Evolutionary conservation across 2,329 filamentous ascomycete genomes (phyloP).

Genomic region (Fusarium sp.): DNA sequence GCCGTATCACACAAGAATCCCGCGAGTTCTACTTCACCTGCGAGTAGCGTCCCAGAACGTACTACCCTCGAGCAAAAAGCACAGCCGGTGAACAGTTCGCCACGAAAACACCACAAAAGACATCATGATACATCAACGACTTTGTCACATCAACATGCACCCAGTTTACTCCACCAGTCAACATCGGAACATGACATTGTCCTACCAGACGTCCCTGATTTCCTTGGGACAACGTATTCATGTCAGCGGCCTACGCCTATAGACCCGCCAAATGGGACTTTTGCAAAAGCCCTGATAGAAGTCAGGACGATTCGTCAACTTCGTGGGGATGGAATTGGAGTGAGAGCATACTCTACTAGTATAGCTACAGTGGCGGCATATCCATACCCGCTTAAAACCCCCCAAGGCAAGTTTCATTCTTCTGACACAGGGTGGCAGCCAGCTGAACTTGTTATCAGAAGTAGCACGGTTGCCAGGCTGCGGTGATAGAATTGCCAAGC

Average conservation of each 20-base stretch:
- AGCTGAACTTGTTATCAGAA: constrained; percentile 48
- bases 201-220: constrained; percentile 74
- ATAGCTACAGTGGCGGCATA: constrained; percentile 88
- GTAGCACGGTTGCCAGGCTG: constrained; percentile 76
- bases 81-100: constrained; percentile 13
- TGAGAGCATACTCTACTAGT: constrained; percentile 85
- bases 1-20: not conserved
- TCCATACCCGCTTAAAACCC: constrained; percentile 60
- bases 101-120: constrained; percentile 13
- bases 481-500: constrained; percentile 77
- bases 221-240: constrained; percentile 69
- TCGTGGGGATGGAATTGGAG: constrained; percentile 78
- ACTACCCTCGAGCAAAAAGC: constrained; percentile 28
- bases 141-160: constrained; percentile 38
- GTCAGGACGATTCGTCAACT: constrained; percentile 77
- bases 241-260: constrained; percentile 81
- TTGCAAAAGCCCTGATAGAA: constrained; percentile 77
- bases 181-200: constrained; percentile 79
- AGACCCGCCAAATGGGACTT: constrained; percentile 75
- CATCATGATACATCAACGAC: constrained; percentile 9
- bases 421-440: no score
- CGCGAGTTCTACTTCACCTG: constrained; percentile 15
- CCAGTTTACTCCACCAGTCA: constrained; percentile 68
- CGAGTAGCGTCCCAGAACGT: constrained; percentile 37
- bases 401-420: constrained; percentile 51